Evolutionary conservation across 2,329 filamentous ascomycete species (phyloP).

Genomic region (Neonectria ditissima): DNA sequence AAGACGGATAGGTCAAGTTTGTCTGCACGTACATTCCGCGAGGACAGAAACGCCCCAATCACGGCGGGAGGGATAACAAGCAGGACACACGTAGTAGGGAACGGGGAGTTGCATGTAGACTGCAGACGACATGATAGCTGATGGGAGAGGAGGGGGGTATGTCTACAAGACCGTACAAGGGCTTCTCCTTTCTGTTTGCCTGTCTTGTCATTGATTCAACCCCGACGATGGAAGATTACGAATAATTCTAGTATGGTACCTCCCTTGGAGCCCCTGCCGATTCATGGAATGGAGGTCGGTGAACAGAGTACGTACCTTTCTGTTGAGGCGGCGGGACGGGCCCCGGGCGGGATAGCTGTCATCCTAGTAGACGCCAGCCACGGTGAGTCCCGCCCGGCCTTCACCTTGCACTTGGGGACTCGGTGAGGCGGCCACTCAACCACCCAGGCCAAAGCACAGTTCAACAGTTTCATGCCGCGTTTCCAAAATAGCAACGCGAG

Average conservation of each 20-base stretch:
- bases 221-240: too few species aligned
- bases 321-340: slow-evolving; percentile 16
- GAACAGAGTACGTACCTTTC: slow-evolving; percentile 24
- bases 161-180: background rate
- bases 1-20: too few species aligned
- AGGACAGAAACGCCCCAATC: background rate
- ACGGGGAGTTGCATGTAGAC: background rate
- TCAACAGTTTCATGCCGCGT: slow-evolving; percentile 38
- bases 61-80: slow-evolving; percentile 5
- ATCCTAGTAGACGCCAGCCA: slow-evolving; percentile 11
- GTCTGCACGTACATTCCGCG: background rate
- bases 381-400: slow-evolving; percentile 12
- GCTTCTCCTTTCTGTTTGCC: background rate
- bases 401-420: slow-evolving; percentile 23
- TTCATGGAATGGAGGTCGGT: background rate
- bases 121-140: slow-evolving; percentile 5
- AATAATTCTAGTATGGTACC: too few species aligned
- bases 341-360: background rate
- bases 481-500: slow-evolving; percentile 40
- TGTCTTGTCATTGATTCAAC: background rate
- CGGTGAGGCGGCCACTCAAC: slow-evolving; percentile 10
- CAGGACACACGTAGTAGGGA: background rate
- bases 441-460: slow-evolving; percentile 16
- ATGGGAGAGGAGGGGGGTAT: slow-evolving; percentile 1
- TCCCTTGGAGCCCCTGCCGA: slow-evolving; percentile 12